Evolutionary conservation across 2,329 filamentous ascomycete genomes (phyloP).

Genomic region (Thelonectria olida): DNA sequence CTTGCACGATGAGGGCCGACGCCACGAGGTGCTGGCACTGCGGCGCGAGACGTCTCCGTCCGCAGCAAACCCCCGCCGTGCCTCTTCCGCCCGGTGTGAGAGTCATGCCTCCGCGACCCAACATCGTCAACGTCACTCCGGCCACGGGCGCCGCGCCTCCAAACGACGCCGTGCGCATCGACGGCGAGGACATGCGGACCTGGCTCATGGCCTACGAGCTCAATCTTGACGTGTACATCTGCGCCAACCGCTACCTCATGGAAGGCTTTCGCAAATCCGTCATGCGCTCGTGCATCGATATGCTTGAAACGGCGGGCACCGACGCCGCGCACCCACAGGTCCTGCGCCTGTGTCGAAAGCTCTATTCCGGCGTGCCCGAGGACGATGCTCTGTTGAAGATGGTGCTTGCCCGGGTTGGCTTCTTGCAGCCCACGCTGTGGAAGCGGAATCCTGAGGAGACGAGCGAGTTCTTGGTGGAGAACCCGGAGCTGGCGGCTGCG

Average conservation of each 20-base stretch:
- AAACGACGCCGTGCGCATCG: conserved; percentile 44
- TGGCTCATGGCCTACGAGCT: conserved; percentile 59
- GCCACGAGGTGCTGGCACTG: conserved; percentile 37
- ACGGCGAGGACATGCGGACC: conserved; percentile 55
- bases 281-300: conserved; percentile 54
- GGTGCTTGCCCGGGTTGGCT: conserved; percentile 59
- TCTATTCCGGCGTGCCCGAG: conserved; percentile 54
- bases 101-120: not conserved
- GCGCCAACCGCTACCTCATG: conserved; percentile 58
- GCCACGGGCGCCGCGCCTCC: not conserved
- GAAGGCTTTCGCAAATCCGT: conserved; percentile 55
- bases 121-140: conserved; percentile 2
- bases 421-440: conserved; percentile 57
- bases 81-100: conserved; percentile 1
- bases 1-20: conserved; percentile 43
- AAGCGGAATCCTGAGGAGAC: conserved; percentile 52
- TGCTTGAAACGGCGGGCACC: conserved; percentile 54
- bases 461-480: conserved; percentile 51
- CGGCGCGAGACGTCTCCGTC: conserved; percentile 29
- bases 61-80: not conserved
- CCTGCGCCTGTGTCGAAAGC: conserved; percentile 52
- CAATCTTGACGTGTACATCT: conserved; percentile 59
- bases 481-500: conserved; percentile 57
- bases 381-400: conserved; percentile 56
- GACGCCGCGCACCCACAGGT: conserved; percentile 55